Evolutionary conservation across 345 rosid genomes (phyloP), one percentile per base, ranked within the genome.

Genomic region (Psidium friedrichsthalianum): DNA sequence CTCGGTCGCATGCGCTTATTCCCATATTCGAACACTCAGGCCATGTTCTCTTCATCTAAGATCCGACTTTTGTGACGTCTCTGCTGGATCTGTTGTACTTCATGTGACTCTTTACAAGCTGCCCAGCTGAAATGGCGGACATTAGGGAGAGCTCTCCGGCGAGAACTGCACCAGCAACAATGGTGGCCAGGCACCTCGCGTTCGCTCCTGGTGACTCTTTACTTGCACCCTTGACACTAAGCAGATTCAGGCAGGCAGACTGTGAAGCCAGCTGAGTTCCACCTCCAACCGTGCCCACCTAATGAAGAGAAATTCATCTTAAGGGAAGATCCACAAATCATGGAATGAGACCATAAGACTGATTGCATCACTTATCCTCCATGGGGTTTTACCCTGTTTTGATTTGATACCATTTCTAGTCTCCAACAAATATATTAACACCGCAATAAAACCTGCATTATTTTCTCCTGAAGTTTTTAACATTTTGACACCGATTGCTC

Each of bases 91-190:
- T 89, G 90, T 95, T 95, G 91, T 95, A 95, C 86, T 93, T 95
- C 98, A 95, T 92, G 94, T 95, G 98, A 88, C 98, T 95, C 83
- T 51, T 88, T 84, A 95, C 96, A 3, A 95, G 95, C 86, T 95
- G 98, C 85, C 98, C 98, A 22, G 96, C 98, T 83, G 98, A 94
- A 40, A 95, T 93, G 59, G 98, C 98, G 51, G 98, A 92, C 98
- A 95, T 94, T 76, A 95, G 89, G 61, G 98, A 95, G 32, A 95
- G 94, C 87, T 94, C 98, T 58, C 95, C 98, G 0, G 98, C 98
- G 22, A 95, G 90, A 36, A 95, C 98, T 27, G 98, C 90, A 80
- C 98, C 98, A 0, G 98, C 98, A 10, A 95, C 95, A 25, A 95
- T 88, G 16, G 93, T 89, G 52, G 98, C 98, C 88, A 95, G 85